Evolutionary conservation across 73 alveolate genomes (phyloP), one percentile per base, ranked within the genome.

Genomic region (Paramecium sexaurelia): DNA sequence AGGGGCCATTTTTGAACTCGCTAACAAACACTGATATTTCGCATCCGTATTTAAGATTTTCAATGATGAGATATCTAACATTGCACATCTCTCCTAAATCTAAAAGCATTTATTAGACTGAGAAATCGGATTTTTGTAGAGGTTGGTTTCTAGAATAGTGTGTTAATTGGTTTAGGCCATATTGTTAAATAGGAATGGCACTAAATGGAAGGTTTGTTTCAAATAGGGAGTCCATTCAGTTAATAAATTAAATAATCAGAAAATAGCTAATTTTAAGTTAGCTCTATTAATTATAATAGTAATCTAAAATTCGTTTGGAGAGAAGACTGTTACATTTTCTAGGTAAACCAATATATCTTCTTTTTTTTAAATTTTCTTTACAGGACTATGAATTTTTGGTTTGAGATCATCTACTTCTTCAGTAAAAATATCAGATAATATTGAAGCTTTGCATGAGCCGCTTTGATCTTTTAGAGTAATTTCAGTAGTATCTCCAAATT

Each of bases 1-100:
- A 86, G 37, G 93, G 93, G 10, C 93, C 93, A 37, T 55, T 86
- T 61, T 86, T 86, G 24, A 86, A 57, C 37, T 86, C 93, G n/a
- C 87, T 61, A 6, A 86, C 55, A 29, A 35, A 86, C 7, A 86
- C 85, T n/a, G 93, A 61, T 56, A 86, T 86, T 51, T 86, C 93
- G 36, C 93, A 86, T 17, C 93, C 93, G 66, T 86, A 86, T 33
- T 55, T 61, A 9, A 86, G 41, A 51, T 86, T 61, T 61, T 86
- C 86, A 86, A 86, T 86, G 17, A 57, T 43, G 13, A 86, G 32
- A 61, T 57, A 86, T 61, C 85, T 86, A 3, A 86, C 71, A 57
- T 86, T 86, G 32, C 85, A 39, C 93, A 86, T 86, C 43, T 86
- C 93, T 27, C 66, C 61, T 17, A 86, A 55, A 61, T 86, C 93